phyloP scores from a whole-genome alignment of 768 basidiomycete genomes.

The Tylopilus felleus region DNA sequence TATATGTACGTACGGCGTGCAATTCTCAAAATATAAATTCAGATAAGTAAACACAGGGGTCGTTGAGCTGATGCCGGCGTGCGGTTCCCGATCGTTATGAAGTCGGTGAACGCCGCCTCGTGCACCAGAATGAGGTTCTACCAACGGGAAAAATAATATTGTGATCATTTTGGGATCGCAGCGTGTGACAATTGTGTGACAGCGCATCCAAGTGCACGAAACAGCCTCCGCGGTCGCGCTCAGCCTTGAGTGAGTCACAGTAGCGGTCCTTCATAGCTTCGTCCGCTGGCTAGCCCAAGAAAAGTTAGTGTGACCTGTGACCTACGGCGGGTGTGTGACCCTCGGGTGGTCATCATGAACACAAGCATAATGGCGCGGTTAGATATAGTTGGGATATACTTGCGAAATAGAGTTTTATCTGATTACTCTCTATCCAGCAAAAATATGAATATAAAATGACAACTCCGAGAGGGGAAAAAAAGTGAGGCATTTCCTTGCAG shows the following conservation, averaged over 20 bases:
- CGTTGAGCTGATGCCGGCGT: slow-evolving; percentile 1
- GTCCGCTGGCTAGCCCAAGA: background rate
- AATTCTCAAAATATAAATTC: background rate
- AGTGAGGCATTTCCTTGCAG: slow-evolving; percentile 9
- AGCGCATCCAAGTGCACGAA: background rate
- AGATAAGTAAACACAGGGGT: background rate
- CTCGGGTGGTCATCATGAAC: too few relatives aligned
- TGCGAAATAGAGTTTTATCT: slow-evolving; percentile 3
- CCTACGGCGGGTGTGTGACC: too few relatives aligned
- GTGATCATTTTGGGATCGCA: background rate
- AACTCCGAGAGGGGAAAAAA: slow-evolving; percentile 11
- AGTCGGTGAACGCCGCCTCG: background rate
- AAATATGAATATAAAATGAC: background rate
- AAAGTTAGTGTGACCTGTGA: too few relatives aligned
- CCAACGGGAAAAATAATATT: background rate
- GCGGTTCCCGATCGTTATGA: background rate
- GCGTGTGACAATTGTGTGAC: background rate
- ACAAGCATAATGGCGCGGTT: background rate
- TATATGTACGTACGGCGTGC: slow-evolving; percentile 10
- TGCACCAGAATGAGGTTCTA: background rate
- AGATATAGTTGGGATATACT: too few relatives aligned
- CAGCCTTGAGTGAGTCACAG: background rate
- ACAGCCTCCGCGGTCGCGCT: background rate
- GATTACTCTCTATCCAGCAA: slow-evolving; percentile 2
- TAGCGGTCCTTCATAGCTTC: background rate